Conservation (phyloP, 192 early-diverging fungal genomes). For the Backusella sp. region DNA sequence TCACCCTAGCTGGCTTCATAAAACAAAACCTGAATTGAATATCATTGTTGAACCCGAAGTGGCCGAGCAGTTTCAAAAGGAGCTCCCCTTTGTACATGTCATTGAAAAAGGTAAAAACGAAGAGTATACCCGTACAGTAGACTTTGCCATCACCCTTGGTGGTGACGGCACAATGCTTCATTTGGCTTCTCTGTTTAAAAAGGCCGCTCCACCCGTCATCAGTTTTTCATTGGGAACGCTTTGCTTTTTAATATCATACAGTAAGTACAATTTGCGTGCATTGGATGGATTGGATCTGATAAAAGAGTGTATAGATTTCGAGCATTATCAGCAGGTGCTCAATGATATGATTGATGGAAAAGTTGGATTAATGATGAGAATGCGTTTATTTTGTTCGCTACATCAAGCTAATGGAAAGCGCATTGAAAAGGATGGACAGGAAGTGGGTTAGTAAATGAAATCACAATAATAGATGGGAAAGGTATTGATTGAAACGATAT, state of each 20-base stretch:
- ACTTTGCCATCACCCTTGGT: conserved; percentile 90
- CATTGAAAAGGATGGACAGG: conserved; percentile 47
- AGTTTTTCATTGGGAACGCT: conserved; percentile 93
- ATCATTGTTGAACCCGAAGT: conserved; percentile 70
- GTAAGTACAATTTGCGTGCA: conserved; percentile 24
- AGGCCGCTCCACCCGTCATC: conserved; percentile 80
- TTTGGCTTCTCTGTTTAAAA: conserved; percentile 75
- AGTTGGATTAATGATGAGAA: conserved; percentile 70
- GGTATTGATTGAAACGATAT: not conserved
- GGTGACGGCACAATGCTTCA: conserved; percentile 94
- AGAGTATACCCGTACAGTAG: conserved; percentile 72
- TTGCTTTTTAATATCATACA: conserved; percentile 88
- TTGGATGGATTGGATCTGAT: not conserved
- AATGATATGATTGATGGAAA: conserved; percentile 60
- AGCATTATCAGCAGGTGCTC: conserved; percentile 59
- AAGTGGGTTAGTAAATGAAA: conserved; percentile 35
- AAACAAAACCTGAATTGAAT: conserved; percentile 61
- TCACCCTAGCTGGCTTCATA: conserved; percentile 60
- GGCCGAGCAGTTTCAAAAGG: conserved; percentile 48
- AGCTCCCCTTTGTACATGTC: conserved; percentile 54
- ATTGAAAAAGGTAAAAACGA: conserved; percentile 45
- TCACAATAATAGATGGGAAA: too few relatives aligned
- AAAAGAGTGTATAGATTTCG: conserved; percentile 49
- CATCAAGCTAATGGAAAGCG: conserved; percentile 52
- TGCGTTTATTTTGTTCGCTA: conserved; percentile 72